Conservation (phyloP, 208 protist genomes). For the Leishmania arabica region DNA sequence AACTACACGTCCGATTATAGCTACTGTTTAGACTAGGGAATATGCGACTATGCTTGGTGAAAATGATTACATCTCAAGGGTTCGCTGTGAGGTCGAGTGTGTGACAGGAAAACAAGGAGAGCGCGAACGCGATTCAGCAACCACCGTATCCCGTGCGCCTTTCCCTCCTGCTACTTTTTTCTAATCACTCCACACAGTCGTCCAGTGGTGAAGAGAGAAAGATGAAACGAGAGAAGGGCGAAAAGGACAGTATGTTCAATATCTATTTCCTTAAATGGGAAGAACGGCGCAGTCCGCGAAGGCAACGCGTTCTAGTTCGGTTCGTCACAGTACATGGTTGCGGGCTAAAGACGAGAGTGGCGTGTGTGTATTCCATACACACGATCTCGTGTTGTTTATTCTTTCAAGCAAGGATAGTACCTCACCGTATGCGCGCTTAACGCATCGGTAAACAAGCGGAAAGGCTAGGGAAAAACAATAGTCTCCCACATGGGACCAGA, state of each 20-base stretch:
- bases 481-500: background rate
- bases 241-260: background rate
- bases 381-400: background rate
- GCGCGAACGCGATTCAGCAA: background rate
- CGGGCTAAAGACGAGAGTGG: background rate
- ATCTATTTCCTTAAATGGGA: background rate
- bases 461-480: background rate
- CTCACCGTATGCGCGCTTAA: background rate
- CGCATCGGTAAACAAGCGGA: background rate
- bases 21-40: background rate
- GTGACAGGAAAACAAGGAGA: background rate
- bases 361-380: background rate
- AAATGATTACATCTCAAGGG: background rate
- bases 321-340: background rate
- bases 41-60: background rate
- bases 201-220: background rate
- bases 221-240: constrained; percentile 1
- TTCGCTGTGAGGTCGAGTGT: background rate
- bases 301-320: background rate
- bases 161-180: background rate
- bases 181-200: background rate
- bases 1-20: background rate
- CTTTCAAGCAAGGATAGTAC: background rate
- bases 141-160: background rate
- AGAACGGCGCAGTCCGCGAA: background rate